A percentile compares a stretch with the other conserved stretches of the same genome.
phyloP scores from a whole-genome alignment of 257 asterid genomes.

The Plantago ovata region DNA sequence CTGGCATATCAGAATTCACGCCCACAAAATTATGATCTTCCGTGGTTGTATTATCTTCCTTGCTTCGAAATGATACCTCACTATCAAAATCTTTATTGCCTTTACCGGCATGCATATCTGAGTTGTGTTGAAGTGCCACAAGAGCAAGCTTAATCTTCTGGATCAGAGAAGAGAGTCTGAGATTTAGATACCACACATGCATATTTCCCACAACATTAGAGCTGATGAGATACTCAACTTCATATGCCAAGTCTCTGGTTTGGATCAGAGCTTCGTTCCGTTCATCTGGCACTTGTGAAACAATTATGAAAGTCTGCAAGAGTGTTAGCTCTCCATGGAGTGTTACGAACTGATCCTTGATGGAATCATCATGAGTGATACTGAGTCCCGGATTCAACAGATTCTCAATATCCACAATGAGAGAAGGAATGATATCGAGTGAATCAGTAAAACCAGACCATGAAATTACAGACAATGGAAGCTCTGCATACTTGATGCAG shows the following conservation, averaged over 20 bases:
- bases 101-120: too few species aligned
- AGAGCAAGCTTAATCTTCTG: background rate
- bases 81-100: background rate
- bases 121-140: background rate
- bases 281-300: too few species aligned
- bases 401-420: background rate
- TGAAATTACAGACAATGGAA: too few species aligned
- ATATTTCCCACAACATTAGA: background rate
- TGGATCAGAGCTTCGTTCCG: background rate
- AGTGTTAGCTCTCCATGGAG: background rate
- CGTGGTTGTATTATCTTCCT: too few species aligned
- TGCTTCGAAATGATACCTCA: too few species aligned
- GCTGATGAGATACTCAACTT: background rate
- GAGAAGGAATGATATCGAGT: background rate
- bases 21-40: too few species aligned
- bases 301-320: too few species aligned
- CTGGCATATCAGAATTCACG: background rate
- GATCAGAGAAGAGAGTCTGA: background rate
- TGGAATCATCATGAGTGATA: background rate
- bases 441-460: background rate
- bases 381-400: background rate
- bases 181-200: background rate
- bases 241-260: background rate
- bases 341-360: background rate
- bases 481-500: too few species aligned